These are phyloP conservation scores for Geosmithia flava DNA, from an alignment of 2,329 filamentous ascomycete species.

Conservation along the genomic window DNA sequence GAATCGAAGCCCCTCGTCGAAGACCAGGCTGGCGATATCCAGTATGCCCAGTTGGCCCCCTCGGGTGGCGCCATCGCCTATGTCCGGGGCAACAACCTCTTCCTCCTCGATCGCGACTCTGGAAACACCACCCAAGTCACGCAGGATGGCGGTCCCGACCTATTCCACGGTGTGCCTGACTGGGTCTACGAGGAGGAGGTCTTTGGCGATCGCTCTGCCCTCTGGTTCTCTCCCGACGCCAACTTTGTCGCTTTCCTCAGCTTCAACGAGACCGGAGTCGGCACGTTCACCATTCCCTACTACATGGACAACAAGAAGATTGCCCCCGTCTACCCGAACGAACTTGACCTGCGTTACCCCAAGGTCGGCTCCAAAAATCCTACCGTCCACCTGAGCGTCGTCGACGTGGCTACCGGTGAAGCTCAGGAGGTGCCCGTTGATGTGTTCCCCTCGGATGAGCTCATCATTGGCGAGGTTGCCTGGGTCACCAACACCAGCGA, in stretches of 20 bases:
- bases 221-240: conserved; percentile 88
- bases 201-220: conserved; percentile 61
- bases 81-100: conserved; percentile 55
- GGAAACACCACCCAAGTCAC: conserved; percentile 45
- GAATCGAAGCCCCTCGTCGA: conserved; percentile 40
- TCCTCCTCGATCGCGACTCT: conserved; percentile 26
- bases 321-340: conserved; percentile 47
- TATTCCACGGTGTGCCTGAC: conserved; percentile 53
- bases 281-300: conserved; percentile 53
- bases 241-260: conserved; percentile 79
- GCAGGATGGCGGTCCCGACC: conserved; percentile 43
- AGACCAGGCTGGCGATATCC: conserved; percentile 51
- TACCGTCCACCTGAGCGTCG: conserved; percentile 46
- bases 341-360: conserved; percentile 53
- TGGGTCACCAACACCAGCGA: conserved; percentile 53
- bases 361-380: conserved; percentile 59
- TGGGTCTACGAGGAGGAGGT: conserved; percentile 70
- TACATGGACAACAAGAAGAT: conserved; percentile 47
- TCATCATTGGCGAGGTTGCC: conserved; percentile 54
- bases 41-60: conserved; percentile 52
- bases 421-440: conserved; percentile 35
- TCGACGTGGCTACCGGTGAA: conserved; percentile 36
- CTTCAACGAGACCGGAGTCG: conserved; percentile 68
- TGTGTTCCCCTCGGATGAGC: conserved; percentile 45
- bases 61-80: conserved; percentile 48